These are phyloP conservation scores for Suillus ampliporus DNA, from an alignment of 768 basidiomycete species.

Conservation along the genomic window DNA sequence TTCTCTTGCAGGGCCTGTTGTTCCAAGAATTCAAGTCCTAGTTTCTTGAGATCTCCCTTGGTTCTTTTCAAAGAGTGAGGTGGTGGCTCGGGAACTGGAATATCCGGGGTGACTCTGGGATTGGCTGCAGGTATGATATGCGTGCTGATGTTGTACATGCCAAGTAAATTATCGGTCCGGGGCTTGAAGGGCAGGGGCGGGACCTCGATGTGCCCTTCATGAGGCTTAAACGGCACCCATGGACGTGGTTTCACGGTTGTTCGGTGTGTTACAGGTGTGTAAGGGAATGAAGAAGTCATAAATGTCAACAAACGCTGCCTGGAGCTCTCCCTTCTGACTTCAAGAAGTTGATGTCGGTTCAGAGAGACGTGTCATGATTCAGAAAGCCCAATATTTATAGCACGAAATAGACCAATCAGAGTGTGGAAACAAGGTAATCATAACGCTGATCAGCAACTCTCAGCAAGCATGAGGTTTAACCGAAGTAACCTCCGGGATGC, in stretches of 20 bases:
- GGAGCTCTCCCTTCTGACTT: background rate
- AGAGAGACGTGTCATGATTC: too few species aligned
- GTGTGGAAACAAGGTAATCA: too few species aligned
- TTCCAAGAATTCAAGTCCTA: slow-evolving; percentile 28
- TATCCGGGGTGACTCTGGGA: slow-evolving; percentile 27
- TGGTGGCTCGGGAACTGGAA: slow-evolving; percentile 30
- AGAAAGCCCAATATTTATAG: too few species aligned
- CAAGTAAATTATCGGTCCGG: slow-evolving; percentile 24
- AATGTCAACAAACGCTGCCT: background rate
- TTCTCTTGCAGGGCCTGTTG: slow-evolving; percentile 16
- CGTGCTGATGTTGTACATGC: slow-evolving; percentile 31
- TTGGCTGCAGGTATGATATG: slow-evolving; percentile 36
- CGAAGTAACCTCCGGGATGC: too few species aligned
- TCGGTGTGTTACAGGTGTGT: slow-evolving; percentile 27
- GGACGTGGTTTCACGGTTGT: slow-evolving; percentile 26
- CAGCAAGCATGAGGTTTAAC: too few species aligned
- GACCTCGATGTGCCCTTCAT: slow-evolving; percentile 18
- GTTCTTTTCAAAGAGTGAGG: slow-evolving; percentile 11
- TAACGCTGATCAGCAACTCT: too few species aligned
- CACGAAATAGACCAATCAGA: too few species aligned
- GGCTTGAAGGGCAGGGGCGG: slow-evolving; percentile 26
- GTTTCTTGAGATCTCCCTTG: background rate
- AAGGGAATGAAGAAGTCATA: slow-evolving; percentile 21
- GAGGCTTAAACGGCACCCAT: slow-evolving; percentile 18
- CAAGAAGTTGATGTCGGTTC: background rate